These are phyloP conservation scores for Raphanus hybrid DNA, from an alignment of 441 rosid species.

Conservation along the genomic window DNA sequence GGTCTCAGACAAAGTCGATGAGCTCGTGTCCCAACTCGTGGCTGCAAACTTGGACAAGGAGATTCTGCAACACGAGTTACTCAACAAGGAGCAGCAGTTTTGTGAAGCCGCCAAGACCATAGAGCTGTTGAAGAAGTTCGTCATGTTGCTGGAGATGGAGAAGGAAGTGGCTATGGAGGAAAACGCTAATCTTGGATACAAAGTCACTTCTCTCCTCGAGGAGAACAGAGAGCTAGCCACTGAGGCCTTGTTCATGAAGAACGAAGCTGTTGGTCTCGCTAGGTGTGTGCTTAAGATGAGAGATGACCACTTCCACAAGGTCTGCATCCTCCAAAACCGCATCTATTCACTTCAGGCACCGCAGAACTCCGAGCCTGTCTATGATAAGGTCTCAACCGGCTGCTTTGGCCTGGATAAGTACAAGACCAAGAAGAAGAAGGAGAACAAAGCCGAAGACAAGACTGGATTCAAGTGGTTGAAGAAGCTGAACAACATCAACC, in stretches of 20 bases:
- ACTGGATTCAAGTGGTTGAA: constrained; percentile 53
- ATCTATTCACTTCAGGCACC: constrained; percentile 45
- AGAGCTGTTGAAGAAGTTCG: constrained; percentile 59
- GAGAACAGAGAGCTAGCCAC: constrained; percentile 57
- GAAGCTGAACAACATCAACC: constrained; percentile 47
- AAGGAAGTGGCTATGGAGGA: constrained; percentile 57
- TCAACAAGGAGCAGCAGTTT: constrained; percentile 43
- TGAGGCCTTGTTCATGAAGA: constrained; percentile 56
- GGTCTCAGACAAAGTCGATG: constrained; percentile 41
- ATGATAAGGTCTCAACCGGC: constrained; percentile 40
- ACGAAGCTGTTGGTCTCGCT: constrained; percentile 62
- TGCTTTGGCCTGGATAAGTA: constrained; percentile 55
- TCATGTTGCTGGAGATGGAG: constrained; percentile 69
- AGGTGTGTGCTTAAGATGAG: constrained; percentile 60
- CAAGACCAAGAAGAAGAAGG: constrained; percentile 46
- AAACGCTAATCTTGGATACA: constrained; percentile 54
- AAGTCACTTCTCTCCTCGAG: constrained; percentile 49
- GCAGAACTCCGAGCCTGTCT: constrained; percentile 43
- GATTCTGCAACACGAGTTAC: constrained; percentile 47
- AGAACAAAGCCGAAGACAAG: constrained; percentile 34
- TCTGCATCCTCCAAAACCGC: constrained; percentile 45
- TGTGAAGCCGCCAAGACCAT: constrained; percentile 52
- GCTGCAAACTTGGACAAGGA: constrained; percentile 57
- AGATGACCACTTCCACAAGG: constrained; percentile 59
- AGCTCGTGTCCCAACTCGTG: constrained; percentile 53